Evolutionary conservation across 306 rosid species (phyloP), one percentile per base, ranked within the genome.

Genomic region (Amphicarpaea edgeworthii): DNA sequence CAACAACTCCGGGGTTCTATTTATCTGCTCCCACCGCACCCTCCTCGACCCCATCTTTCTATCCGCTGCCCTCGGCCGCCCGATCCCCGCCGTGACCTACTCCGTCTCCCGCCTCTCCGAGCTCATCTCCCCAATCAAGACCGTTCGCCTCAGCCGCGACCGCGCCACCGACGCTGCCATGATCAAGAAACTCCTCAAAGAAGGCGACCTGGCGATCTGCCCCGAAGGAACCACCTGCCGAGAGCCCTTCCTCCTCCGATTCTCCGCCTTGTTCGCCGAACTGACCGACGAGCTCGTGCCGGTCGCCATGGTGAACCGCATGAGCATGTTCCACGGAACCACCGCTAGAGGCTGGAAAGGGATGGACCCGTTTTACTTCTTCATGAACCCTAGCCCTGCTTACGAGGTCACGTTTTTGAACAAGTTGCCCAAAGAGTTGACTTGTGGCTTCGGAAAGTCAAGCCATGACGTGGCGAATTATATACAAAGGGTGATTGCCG

Each of bases 321-420:
- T 94, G 98, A 91, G 87, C 73, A 85, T 94, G 98, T 91, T 94
- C 30, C 98, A 94, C 4, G 97, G 98, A 7, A 94, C 96, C 1
- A 94, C 97, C 0, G 95, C 98, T 0, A 58, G 94, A 14, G 97
- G 96, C 12, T 91, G 97, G 94, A 94, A 94, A 28, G 96, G 96
- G 20, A 88, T 94, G 97, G 98, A 94, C 79, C 96, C 97, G 0
- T 94, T 94, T 28, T 90, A 91, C 86, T 90, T 94, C 84, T 88
- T 90, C 87, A 91, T 91, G 98, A 91, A 93, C 83, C 97, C 98
- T 2, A 87, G 87, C 30, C 97, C 97, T 3, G 72, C 85, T 1
- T 93, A 93, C 37, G 98, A 93, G 66, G 96, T 93, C 0, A 93
- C 88, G 0, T 91, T 91, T 63, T 64, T 91, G 78, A 88, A 85